Evolutionary conservation across 306 rosid genomes (phyloP).

Genomic region (Trichosanthes truncata): DNA sequence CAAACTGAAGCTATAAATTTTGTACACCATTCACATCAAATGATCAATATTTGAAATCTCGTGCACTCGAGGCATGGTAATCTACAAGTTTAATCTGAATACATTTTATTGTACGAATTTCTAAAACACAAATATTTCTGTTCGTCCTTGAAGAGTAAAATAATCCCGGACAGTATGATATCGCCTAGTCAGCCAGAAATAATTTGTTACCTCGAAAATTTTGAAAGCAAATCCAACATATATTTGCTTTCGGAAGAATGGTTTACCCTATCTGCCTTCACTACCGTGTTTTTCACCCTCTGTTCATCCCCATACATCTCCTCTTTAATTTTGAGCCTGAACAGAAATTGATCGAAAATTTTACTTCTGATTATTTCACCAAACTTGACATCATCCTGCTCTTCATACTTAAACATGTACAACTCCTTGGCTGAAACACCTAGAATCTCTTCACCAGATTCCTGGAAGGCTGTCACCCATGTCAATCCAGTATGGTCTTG

Average conservation of each 20-base stretch:
- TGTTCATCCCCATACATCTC: slow-evolving; percentile 84
- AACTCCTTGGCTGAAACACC: slow-evolving; percentile 70
- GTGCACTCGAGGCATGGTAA: not conserved
- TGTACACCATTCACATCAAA: not conserved
- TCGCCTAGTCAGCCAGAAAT: not conserved
- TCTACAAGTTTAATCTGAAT: not conserved
- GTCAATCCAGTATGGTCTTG: slow-evolving; percentile 78
- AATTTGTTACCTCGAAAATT: slow-evolving; percentile 31
- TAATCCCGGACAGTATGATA: not conserved
- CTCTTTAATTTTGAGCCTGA: slow-evolving; percentile 81
- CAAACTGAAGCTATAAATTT: not conserved
- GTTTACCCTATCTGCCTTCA: slow-evolving; percentile 73
- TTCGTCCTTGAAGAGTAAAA: not conserved
- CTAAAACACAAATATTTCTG: not conserved
- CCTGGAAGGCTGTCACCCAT: slow-evolving; percentile 97
- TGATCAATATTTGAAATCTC: not conserved
- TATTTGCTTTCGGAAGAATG: slow-evolving; percentile 57
- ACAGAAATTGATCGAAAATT: slow-evolving; percentile 55
- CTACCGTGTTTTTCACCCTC: slow-evolving; percentile 72
- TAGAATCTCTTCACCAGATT: slow-evolving; percentile 83
- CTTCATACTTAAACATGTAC: slow-evolving; percentile 63
- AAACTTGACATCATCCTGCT: slow-evolving; percentile 55
- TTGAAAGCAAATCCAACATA: slow-evolving; percentile 57
- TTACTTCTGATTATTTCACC: slow-evolving; percentile 52
- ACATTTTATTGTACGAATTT: not conserved